phyloP scores from a whole-genome alignment of 306 rosid species.

The Delonix regia region DNA sequence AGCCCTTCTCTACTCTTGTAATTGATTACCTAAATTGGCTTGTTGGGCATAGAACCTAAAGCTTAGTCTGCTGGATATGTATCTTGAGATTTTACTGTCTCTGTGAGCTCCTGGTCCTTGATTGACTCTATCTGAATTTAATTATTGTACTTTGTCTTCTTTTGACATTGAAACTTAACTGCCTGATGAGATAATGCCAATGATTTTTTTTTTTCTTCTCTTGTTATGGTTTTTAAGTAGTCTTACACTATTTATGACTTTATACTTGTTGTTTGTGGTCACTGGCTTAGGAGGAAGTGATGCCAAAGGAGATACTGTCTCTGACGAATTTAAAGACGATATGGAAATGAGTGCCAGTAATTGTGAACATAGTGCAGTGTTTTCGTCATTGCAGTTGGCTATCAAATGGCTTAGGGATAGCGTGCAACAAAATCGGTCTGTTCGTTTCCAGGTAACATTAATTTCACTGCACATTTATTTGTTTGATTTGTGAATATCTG shows the following conservation, averaged over 20 bases:
- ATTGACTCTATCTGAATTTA: not conserved
- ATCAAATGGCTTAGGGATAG: constrained; percentile 83
- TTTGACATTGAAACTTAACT: not conserved
- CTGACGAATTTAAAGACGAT: constrained; percentile 66
- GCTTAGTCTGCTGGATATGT: not conserved
- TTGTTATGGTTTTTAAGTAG: not conserved
- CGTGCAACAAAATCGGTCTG: constrained; percentile 60
- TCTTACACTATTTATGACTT: not conserved
- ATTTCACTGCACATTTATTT: not conserved
- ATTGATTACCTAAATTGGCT: not conserved
- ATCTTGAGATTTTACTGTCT: constrained; percentile 3
- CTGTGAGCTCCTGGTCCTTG: not conserved
- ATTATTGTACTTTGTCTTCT: not conserved
- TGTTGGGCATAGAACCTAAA: not conserved
- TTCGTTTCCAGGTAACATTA: constrained; percentile 74
- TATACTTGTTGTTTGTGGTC: constrained; percentile 7
- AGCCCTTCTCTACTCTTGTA: not conserved
- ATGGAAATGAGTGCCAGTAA: constrained; percentile 54
- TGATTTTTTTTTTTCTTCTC: not conserved
- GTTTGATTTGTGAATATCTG: constrained; percentile 19
- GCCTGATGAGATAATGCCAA: not conserved
- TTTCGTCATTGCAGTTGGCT: constrained; percentile 79
- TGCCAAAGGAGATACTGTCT: constrained; percentile 41
- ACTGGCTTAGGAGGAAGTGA: constrained; percentile 38
- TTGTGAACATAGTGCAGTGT: constrained; percentile 76